phyloP scores from a whole-genome alignment of 805 yeast genomes.

The Wickerhamomyces canadensis region DNA sequence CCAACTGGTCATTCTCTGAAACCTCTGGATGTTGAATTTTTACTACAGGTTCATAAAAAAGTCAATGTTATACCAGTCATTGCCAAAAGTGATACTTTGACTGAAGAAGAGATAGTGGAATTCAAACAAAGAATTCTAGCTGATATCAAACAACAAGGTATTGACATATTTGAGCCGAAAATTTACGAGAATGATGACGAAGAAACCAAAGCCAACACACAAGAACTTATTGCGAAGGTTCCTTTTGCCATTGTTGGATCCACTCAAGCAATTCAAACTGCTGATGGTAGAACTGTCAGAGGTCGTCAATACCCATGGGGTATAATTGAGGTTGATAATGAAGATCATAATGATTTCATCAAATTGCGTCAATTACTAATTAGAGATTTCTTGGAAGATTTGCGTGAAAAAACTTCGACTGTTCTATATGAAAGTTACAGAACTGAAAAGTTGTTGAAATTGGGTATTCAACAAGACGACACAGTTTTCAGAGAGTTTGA shows the following conservation, averaged over 20 bases:
- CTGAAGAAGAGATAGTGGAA: constrained; percentile 73
- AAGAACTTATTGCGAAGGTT: constrained; percentile 59
- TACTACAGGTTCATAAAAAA: constrained; percentile 82
- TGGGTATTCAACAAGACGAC: constrained; percentile 92
- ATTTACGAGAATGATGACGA: constrained; percentile 79
- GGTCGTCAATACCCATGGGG: constrained; percentile 99
- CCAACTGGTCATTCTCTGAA: constrained; percentile 94
- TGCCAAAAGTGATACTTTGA: constrained; percentile 90
- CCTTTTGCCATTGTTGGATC: constrained; percentile 97
- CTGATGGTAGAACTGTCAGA: constrained; percentile 77
- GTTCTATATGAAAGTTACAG: constrained; percentile 84
- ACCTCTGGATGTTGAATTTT: constrained; percentile 82
- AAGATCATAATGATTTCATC: constrained; percentile 87
- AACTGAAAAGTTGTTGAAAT: constrained; percentile 65
- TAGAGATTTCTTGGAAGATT: constrained; percentile 89
- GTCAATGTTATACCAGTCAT: constrained; percentile 93
- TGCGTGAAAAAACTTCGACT: constrained; percentile 78
- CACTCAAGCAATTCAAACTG: constrained; percentile 56
- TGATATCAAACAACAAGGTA: constrained; percentile 71
- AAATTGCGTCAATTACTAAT: constrained; percentile 83
- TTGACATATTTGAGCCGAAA: constrained; percentile 73
- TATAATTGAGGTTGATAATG: constrained; percentile 89
- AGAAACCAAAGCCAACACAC: constrained; percentile 63
- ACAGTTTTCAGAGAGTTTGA: constrained; percentile 92
- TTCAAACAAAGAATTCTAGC: constrained; percentile 75